Conservation (phyloP, 1,284 basidiomycete species). For the Ustilago nuda region DNA sequence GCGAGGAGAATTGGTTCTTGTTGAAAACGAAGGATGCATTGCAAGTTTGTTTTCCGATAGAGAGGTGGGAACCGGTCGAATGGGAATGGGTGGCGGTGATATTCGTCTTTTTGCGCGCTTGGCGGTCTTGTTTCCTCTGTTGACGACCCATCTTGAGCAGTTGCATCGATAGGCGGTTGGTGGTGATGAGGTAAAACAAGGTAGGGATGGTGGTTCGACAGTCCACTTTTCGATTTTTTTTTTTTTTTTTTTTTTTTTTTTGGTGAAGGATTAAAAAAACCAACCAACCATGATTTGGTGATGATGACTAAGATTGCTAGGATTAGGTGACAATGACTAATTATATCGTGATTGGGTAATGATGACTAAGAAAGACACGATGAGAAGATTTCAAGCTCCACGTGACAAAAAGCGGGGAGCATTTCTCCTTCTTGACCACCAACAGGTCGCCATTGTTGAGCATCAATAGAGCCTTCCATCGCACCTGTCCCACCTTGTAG, state of each 20-base stretch:
- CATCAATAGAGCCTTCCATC: not conserved
- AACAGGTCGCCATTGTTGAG: not conserved
- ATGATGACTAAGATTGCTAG: no score
- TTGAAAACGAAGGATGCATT: conserved; percentile 46
- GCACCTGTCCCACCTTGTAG: not conserved
- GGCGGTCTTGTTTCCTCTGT: conserved; percentile 43
- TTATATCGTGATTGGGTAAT: not conserved
- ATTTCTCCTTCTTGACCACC: not conserved
- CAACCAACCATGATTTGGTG: no score
- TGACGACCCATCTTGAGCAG: conserved; percentile 30
- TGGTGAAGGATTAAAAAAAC: not conserved
- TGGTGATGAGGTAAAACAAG: not conserved
- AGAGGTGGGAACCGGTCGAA: conserved; percentile 6
- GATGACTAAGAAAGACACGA: not conserved
- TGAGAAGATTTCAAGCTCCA: not conserved
- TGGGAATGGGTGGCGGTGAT: conserved; percentile 32
- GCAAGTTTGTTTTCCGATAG: conserved; percentile 33
- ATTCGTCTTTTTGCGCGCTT: conserved; percentile 43
- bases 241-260: not conserved
- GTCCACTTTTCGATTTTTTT: not conserved
- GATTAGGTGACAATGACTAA: no score
- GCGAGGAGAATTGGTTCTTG: conserved; percentile 41
- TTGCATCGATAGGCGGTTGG: not conserved
- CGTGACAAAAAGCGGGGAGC: not conserved
- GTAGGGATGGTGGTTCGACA: conserved; percentile 17